Evolutionary conservation across 495 filamentous ascomycete genomes (phyloP).

Genomic region (Saxophila tyrrhenica): DNA sequence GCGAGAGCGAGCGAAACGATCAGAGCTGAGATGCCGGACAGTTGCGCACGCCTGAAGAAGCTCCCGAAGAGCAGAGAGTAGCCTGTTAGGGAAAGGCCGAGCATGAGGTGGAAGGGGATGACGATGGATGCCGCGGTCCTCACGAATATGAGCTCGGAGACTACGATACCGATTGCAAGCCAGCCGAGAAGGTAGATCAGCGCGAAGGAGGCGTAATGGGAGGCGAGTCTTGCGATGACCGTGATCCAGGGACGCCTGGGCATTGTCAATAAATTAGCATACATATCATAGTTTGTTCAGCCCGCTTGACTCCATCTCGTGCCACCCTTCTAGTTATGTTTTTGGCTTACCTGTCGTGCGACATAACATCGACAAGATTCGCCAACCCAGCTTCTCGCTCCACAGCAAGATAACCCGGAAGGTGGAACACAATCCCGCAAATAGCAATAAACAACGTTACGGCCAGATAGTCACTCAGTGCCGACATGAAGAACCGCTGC

Average conservation of each 20-base stretch:
- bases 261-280: no score
- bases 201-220: conserved; percentile 31
- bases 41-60: conserved; percentile 37
- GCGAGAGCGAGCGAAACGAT: conserved; percentile 34
- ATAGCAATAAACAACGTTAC: conserved; percentile 64
- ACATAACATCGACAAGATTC: conserved; percentile 34
- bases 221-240: conserved; percentile 26
- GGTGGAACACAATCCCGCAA: conserved; percentile 60
- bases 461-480: conserved; percentile 54
- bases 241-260: conserved; percentile 27
- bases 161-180: conserved; percentile 32
- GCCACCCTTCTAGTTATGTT: no score
- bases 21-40: conserved; percentile 35
- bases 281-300: no score
- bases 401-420: conserved; percentile 31
- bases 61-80: conserved; percentile 33
- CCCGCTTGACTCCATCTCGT: no score
- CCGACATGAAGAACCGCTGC: conserved; percentile 52
- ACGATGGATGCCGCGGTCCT: conserved; percentile 29
- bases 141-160: conserved; percentile 29
- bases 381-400: conserved; percentile 32
- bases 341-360: conserved; percentile 13
- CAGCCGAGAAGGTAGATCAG: conserved; percentile 38
- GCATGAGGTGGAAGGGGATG: conserved; percentile 31
- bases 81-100: conserved; percentile 29